These are phyloP conservation scores for Chlorella sorokiniana DNA, from an alignment of 139 green algal species.

Conservation along the genomic window DNA sequence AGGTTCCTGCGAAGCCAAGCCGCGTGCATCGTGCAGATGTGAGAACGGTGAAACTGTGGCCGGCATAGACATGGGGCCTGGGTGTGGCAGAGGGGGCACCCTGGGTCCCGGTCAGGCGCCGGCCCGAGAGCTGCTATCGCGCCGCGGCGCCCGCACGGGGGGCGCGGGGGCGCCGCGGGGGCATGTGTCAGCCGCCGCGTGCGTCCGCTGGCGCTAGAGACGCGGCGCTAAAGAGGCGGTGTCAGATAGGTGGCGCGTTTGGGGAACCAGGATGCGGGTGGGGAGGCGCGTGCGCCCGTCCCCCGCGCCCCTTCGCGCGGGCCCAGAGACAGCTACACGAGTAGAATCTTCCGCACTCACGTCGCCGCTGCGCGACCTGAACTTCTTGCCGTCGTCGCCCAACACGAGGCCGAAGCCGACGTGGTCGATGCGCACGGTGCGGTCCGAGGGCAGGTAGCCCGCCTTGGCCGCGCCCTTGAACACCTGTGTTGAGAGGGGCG, in stretches of 20 bases:
- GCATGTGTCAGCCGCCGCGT: conserved; percentile 24
- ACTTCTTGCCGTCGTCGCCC: conserved; percentile 95
- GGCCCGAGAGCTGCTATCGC: not conserved
- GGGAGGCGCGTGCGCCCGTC: too few relatives aligned
- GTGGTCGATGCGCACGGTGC: conserved; percentile 73
- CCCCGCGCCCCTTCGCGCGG: not conserved
- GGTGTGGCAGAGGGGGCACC: not conserved
- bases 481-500: conserved; percentile 42
- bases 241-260: too few relatives aligned
- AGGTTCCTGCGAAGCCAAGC: not conserved
- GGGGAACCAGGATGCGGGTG: too few relatives aligned
- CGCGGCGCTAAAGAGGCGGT: too few relatives aligned
- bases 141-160: not conserved
- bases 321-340: too few relatives aligned
- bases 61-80: conserved; percentile 10
- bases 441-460: conserved; percentile 63
- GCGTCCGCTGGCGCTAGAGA: not conserved
- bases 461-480: conserved; percentile 82
- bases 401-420: conserved; percentile 98
- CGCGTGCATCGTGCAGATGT: not conserved
- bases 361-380: conserved; percentile 65
- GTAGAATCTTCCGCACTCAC: conserved; percentile 18
- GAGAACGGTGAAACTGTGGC: not conserved
- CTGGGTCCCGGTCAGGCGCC: conserved; percentile 17
- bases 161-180: conserved; percentile 14